Base-by-base conservation (phyloP, 257 asterid genomes). In the Echites panduratus region DNA sequence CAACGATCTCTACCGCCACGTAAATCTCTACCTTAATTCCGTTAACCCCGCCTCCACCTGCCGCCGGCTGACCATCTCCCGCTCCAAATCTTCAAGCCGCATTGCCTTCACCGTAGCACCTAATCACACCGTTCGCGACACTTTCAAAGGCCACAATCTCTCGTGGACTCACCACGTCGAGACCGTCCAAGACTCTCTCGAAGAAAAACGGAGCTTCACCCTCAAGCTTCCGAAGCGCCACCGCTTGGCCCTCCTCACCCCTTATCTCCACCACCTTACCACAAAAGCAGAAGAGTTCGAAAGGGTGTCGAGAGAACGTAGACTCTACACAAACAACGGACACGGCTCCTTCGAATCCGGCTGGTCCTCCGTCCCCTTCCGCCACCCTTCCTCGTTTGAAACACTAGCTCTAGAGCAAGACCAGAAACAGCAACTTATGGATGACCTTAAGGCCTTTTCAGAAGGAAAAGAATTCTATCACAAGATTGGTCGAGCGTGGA, bases 1-100 rank as follows among this genome's bases (percentile, higher is more conserved):
- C 79, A 87, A 87, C 59, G 86, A 82, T 54, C 90, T 87, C 82
- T 87, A 87, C 83, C 87, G 88, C 73, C 87, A 84, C 7, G 87
- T 73, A 22, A 73, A 29, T 70, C 82, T 84, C 58, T 87, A 85
- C 75, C 82, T 87, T 74, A 80, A 77, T 81, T 80, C 90, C 41
- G 44, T 85, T 53, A 79, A 79, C 73, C 62, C 87, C 14, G 17
- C 89, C 32, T 54, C 88, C 80, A 56, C 85, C 52, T 87, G 90
- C 78, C 79, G 79, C 83, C 87, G 88, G 71, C 86, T 87, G 40
- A 77, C 84, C 24, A 85, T 87, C 65, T 80, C 87, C 59, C 84
- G 85, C 68, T 80, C 88, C 57, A 78, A 73, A 59, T 85, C 88
- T 27, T 83, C 92, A 75, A 76, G 38, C 58, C 35, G 41, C 43